Base-by-base conservation (phyloP, 805 yeast genomes). In the Yueomyces sinensis region DNA sequence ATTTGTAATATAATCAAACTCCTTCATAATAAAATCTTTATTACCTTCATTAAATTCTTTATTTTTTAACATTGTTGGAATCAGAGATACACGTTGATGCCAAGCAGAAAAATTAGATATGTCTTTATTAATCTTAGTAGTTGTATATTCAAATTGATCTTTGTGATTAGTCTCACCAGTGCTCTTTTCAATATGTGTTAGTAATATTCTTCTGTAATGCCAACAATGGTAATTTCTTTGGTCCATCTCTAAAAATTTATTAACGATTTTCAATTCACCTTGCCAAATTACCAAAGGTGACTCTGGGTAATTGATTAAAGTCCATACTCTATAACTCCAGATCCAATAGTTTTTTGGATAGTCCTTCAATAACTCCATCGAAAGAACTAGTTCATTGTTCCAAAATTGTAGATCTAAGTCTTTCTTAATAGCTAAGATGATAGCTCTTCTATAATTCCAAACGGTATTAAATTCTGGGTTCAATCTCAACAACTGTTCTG, bases 341-440 rank as follows among this genome's bases (percentile, higher is more conserved):
- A 91, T 76, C 95, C 97, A 91, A 51, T 91, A 91, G 29, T 87
- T 83, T 53, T 91, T 91, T 1, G 98, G 97, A 43, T 59, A 76
- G 37, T 65, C 57, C 36, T 70, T 70, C 45, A 91, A 57, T 42
- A 74, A 70, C 0, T 52, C 56, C 60, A 77, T 63, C 2, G 76
- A 65, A 49, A 82, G 74, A 17, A 56, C 42, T 31, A 91, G 61
- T 43, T 89, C 98, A 3, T 60, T 53, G 2, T 63, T 62, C 62
- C 62, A 56, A 33, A 58, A 49, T 3, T 49, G 44, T 29, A 44
- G 49, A 15, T 52, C 46, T n/a, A 50, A 49, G 9, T 48, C 46
- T 0, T 29, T 16, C 1, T 34, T 3, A 4, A 49, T 27, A 1
- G 53, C 50, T 0, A 41, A 29, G 15, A 86, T 58, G 3, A 80